Conservation (phyloP, 192 early-diverging fungal species). For the Podila clonocystis region DNA sequence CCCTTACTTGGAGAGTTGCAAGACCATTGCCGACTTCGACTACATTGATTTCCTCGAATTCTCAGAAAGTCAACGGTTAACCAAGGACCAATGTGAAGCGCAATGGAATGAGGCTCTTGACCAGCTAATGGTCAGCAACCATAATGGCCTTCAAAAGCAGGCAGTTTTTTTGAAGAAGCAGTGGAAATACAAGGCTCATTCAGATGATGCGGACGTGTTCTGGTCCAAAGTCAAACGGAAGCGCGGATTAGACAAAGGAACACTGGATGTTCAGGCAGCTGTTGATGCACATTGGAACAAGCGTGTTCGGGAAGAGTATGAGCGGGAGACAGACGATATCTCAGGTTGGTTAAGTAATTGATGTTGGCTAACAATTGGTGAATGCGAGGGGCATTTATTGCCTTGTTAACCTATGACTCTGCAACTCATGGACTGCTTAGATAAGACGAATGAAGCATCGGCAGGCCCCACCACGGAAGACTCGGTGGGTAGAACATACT, state of each 20-base stretch:
- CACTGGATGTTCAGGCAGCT: conserved; percentile 13
- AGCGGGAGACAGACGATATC: conserved; percentile 9
- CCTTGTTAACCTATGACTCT: background rate
- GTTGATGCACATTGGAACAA: conserved; percentile 17
- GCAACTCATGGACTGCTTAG: background rate
- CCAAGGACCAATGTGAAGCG: conserved; percentile 33
- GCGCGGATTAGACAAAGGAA: conserved; percentile 13
- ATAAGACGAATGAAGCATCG: conserved; percentile 5
- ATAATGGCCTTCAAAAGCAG: conserved; percentile 17
- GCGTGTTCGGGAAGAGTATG: conserved; percentile 16
- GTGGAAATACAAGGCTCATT: conserved; percentile 24
- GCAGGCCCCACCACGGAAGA: conserved; percentile 6
- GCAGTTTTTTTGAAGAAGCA: conserved; percentile 13
- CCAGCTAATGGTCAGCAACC: conserved; percentile 1
- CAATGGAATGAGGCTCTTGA: conserved; percentile 26
- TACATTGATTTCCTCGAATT: background rate
- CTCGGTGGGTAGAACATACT: conserved; percentile 2
- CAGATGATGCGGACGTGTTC: conserved; percentile 15
- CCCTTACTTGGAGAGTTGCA: conserved; percentile 19
- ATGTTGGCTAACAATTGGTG: background rate
- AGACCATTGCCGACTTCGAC: background rate
- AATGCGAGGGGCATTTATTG: background rate
- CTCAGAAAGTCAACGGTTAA: conserved; percentile 20
- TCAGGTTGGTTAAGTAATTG: conserved; percentile 11
- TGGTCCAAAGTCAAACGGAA: conserved; percentile 23